A percentile compares a stretch with the other conserved stretches of the same genome.
phyloP scores from a whole-genome alignment of 768 basidiomycete genomes.

The Boletus subcaerulescens region DNA sequence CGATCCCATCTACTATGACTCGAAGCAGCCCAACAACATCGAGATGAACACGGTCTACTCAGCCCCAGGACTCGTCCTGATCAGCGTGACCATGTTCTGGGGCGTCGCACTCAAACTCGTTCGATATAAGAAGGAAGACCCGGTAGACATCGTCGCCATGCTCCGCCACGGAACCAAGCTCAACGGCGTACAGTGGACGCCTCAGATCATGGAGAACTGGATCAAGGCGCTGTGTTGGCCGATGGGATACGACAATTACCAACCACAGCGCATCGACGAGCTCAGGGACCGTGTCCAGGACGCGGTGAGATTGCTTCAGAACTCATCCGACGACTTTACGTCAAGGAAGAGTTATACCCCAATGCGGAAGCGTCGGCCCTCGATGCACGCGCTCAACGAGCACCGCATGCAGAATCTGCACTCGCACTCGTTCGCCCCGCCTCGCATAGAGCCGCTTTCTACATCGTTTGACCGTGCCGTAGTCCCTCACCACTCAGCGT shows the following conservation, averaged over 20 bases:
- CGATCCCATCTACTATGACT: constrained; percentile 61
- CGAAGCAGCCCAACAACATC: constrained; percentile 50
- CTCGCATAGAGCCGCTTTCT: neutral
- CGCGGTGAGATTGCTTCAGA: constrained; percentile 39
- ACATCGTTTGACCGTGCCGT: constrained; percentile 3
- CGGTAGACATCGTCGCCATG: constrained; percentile 63
- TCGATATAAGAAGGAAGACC: constrained; percentile 60
- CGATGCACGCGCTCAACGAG: constrained; percentile 8
- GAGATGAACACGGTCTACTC: constrained; percentile 55
- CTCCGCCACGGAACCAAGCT: constrained; percentile 57
- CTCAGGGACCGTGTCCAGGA: constrained; percentile 52
- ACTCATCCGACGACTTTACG: constrained; percentile 15
- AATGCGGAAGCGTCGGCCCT: constrained; percentile 1
- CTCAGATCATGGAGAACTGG: constrained; percentile 54
- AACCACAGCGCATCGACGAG: constrained; percentile 40
- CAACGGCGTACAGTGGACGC: constrained; percentile 54
- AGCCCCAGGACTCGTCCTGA: constrained; percentile 50
- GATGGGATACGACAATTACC: constrained; percentile 58
- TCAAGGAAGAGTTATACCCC: neutral
- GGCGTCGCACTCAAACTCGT: constrained; percentile 70
- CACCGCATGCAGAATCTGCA: neutral
- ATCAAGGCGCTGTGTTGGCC: constrained; percentile 55
- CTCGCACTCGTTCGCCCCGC: neutral
- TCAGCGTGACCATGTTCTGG: constrained; percentile 72
- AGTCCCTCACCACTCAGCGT: neutral